These are phyloP conservation scores for Chytriomyces sp. DNA, from an alignment of 192 early-diverging fungal genomes.

Conservation along the genomic window DNA sequence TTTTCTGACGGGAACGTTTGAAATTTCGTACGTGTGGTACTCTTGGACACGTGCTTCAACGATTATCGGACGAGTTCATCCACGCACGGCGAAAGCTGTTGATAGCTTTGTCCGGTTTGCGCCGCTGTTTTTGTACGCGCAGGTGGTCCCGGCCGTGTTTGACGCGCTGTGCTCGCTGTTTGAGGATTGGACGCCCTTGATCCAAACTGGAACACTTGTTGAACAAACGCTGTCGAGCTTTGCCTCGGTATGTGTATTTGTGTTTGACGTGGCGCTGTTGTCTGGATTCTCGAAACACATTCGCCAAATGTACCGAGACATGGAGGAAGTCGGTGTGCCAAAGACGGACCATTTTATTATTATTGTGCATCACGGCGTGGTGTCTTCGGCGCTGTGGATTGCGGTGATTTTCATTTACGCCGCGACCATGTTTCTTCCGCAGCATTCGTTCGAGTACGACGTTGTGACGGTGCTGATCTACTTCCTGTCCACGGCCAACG, in stretches of 20 bases:
- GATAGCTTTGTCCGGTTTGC: background rate
- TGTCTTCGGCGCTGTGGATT: background rate
- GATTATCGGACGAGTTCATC: background rate
- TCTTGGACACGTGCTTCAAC: background rate
- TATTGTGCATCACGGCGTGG: background rate
- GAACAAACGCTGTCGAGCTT: background rate
- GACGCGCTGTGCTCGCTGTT: background rate
- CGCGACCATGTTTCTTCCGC: background rate
- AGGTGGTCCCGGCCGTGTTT: background rate
- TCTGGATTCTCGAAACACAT: background rate
- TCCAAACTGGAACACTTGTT: background rate
- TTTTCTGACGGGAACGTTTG: background rate
- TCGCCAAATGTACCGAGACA: background rate
- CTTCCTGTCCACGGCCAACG: background rate
- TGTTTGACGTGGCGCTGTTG: background rate
- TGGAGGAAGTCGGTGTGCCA: background rate
- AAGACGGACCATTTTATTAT: background rate
- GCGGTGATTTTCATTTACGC: background rate
- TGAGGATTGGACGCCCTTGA: background rate
- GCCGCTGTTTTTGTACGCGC: background rate
- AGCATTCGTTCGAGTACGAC: background rate
- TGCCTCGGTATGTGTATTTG: background rate
- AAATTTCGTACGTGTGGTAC: background rate
- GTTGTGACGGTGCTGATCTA: background rate
- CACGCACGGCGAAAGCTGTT: background rate